phyloP scores from a whole-genome alignment of 2,329 filamentous ascomycete genomes.

The Hymenoscyphus scutula region DNA sequence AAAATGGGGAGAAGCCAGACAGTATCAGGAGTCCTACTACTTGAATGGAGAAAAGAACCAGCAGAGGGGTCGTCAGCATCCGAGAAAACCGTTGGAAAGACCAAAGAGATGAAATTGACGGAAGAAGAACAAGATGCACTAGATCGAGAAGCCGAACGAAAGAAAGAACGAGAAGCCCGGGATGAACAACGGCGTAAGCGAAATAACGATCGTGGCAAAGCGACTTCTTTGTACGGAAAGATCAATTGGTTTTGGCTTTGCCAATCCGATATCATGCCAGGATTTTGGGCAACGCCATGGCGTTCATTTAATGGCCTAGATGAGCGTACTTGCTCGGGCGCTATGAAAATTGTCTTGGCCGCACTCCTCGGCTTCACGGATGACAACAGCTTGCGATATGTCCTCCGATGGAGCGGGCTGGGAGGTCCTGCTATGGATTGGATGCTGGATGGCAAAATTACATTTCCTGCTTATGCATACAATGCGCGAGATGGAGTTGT shows the following conservation, averaged over 20 bases:
- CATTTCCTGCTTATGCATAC: not conserved
- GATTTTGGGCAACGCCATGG: not conserved
- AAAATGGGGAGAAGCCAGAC: too few species aligned
- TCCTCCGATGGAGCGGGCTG: not conserved
- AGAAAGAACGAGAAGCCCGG: too few species aligned
- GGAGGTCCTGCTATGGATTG: not conserved
- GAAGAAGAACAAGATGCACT: too few species aligned
- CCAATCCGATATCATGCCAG: not conserved
- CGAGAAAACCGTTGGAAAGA: too few species aligned
- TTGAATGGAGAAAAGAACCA: too few species aligned
- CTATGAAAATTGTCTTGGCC: not conserved
- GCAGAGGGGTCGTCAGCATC: too few species aligned
- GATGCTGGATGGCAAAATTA: not conserved
- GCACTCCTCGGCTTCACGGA: not conserved
- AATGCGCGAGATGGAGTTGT: not conserved
- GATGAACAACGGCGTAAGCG: too few species aligned
- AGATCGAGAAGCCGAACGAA: too few species aligned
- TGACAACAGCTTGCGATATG: not conserved
- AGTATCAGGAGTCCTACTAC: too few species aligned
- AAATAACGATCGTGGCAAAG: too few species aligned
- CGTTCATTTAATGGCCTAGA: not conserved
- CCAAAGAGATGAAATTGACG: too few species aligned
- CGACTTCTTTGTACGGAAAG: not conserved
- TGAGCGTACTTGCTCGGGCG: not conserved
- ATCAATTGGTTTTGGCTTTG: slow-evolving; percentile 1